Conservation (phyloP, 2,329 filamentous ascomycete genomes). For the Phaeosphaeria sp. region DNA sequence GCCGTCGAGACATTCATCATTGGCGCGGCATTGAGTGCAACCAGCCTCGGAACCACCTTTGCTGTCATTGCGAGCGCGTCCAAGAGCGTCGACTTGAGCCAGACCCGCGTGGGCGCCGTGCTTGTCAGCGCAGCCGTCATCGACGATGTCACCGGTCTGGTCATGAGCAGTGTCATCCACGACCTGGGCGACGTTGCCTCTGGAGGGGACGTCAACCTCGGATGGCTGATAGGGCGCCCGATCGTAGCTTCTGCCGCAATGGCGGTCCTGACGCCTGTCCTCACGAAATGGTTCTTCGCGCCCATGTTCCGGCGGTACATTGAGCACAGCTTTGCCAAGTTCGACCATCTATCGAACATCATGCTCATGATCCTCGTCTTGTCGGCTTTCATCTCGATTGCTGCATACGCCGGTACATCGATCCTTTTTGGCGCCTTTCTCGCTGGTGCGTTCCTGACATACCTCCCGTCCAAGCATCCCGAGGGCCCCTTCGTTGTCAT, state of each 20-base stretch:
- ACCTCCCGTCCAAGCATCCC: slow-evolving; percentile 30
- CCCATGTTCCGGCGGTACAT: slow-evolving; percentile 26
- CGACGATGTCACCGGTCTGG: slow-evolving; percentile 55
- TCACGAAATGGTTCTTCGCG: slow-evolving; percentile 48
- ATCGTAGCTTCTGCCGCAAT: slow-evolving; percentile 34
- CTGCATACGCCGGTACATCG: slow-evolving; percentile 38
- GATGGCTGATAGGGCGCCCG: slow-evolving; percentile 35
- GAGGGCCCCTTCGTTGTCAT: slow-evolving; percentile 32
- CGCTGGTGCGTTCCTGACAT: slow-evolving; percentile 37
- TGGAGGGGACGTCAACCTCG: slow-evolving; percentile 18
- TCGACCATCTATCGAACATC: slow-evolving; percentile 33
- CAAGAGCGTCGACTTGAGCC: slow-evolving; percentile 49
- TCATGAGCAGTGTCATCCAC: slow-evolving; percentile 48
- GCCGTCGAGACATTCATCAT: slow-evolving; percentile 38
- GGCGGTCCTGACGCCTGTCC: slow-evolving; percentile 28
- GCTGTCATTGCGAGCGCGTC: slow-evolving; percentile 43
- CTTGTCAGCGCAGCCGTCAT: slow-evolving; percentile 57
- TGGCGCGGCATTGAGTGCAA: slow-evolving; percentile 36
- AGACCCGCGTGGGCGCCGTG: slow-evolving; percentile 54
- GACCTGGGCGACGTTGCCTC: slow-evolving; percentile 25
- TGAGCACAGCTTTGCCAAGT: slow-evolving; percentile 25
- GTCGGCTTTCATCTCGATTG: slow-evolving; percentile 36
- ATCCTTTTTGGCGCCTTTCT: slow-evolving; percentile 41
- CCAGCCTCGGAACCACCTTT: slow-evolving; percentile 41
- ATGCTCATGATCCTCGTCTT: slow-evolving; percentile 37